A percentile compares a stretch with the other conserved stretches of the same genome.
Conservation (phyloP, 768 basidiomycete species). For the Pleurotus platypus region DNA sequence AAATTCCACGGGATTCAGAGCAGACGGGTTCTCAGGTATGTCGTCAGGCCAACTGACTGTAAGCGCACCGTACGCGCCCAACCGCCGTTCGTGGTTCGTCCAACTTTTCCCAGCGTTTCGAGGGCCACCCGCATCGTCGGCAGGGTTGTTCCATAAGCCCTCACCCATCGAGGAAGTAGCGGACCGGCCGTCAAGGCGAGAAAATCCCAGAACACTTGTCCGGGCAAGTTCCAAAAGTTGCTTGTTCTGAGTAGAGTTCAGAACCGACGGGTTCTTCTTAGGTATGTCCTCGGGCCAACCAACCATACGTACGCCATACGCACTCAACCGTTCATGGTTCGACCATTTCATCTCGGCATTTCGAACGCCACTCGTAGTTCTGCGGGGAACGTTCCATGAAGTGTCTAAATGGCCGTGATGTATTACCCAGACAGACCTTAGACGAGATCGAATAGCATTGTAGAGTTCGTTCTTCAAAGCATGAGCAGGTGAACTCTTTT, state of each 20-base stretch:
- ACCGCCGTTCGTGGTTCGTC: conserved; percentile 54
- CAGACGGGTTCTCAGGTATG: conserved; percentile 64
- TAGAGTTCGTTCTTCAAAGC: conserved; percentile 55
- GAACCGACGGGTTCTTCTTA: conserved; percentile 55
- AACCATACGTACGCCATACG: conserved; percentile 55
- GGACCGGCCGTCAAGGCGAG: conserved; percentile 18
- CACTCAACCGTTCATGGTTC: conserved; percentile 52
- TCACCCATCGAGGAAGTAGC: not conserved
- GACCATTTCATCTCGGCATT: conserved; percentile 79
- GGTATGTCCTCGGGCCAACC: conserved; percentile 66
- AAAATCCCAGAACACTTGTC: conserved; percentile 46
- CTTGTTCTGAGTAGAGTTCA: conserved; percentile 54
- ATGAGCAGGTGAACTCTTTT: conserved; percentile 23
- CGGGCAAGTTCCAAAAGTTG: conserved; percentile 45
- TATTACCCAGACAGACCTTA: conserved; percentile 39
- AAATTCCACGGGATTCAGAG: conserved; percentile 31
- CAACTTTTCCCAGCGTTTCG: conserved; percentile 75
- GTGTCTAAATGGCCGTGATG: not conserved
- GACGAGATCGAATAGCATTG: conserved; percentile 45
- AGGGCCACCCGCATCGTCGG: conserved; percentile 39
- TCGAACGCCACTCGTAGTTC: conserved; percentile 53
- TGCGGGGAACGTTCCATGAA: conserved; percentile 15
- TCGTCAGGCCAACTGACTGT: conserved; percentile 61
- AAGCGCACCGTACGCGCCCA: conserved; percentile 54
- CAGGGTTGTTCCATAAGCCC: too few relatives aligned